These are phyloP conservation scores for Tolypocladium guangdongense DNA, from an alignment of 2,329 filamentous ascomycete genomes.

Conservation along the genomic window DNA sequence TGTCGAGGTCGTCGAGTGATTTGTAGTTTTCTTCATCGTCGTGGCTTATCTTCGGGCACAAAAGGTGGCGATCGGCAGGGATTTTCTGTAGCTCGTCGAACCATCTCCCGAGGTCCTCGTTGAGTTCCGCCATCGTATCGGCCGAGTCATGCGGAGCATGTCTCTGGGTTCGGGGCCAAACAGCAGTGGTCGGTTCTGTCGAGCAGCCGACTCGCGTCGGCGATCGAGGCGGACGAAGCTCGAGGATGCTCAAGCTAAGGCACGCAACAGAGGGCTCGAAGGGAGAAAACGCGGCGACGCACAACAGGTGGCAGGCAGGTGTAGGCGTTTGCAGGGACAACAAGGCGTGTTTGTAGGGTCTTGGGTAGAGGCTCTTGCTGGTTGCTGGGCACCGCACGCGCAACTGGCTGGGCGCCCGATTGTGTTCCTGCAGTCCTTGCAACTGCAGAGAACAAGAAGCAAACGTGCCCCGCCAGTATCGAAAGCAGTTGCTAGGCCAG, in stretches of 20 bases:
- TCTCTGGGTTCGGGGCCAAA: not conserved
- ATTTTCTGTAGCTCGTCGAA: constrained; percentile 32
- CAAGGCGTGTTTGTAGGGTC: not conserved
- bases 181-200: not conserved
- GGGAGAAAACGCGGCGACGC: not conserved
- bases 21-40: constrained; percentile 54
- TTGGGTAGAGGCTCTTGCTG: not conserved
- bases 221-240: not conserved
- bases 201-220: not conserved
- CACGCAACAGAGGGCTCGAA: not conserved
- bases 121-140: constrained; percentile 25
- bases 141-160: constrained; percentile 1
- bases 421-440: not conserved
- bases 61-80: constrained; percentile 46
- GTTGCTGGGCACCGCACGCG: not conserved
- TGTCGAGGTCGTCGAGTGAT: constrained; percentile 34
- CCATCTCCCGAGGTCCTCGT: constrained; percentile 30
- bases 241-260: not conserved
- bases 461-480: not conserved
- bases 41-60: constrained; percentile 54
- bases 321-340: not conserved
- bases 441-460: not conserved
- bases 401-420: not conserved
- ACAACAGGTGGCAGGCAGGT: not conserved
- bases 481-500: not conserved